Base-by-base conservation (phyloP, 208 protist species). In the Crithidia sp. region DNA sequence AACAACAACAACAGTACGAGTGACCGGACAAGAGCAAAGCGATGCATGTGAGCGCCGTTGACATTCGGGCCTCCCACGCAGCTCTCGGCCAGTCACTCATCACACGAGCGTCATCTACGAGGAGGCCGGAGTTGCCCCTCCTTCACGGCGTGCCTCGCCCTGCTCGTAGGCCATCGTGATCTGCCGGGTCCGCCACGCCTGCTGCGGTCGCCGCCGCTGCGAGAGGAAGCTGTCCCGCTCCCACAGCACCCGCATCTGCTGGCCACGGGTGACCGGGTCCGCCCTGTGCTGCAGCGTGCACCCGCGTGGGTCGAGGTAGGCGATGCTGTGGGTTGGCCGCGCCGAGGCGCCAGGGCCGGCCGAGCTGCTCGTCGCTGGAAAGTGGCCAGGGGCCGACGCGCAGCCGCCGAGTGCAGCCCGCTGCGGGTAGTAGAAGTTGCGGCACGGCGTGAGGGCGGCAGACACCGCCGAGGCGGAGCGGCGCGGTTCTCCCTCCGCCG, bases 161-260 rank as follows among this genome's bases (percentile, higher is more conserved):
- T 59, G 66, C 9, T 56, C 50, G 47, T 78, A 72, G 13, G 74
- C 28, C 74, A 78, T 78, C 13, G 74, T 78, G 52, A 74, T 75
- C 17, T 74, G 69, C 16, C 71, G 62, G 17, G 62, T 81, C 41
- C 71, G 65, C 67, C 71, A 74, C 63, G 65, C 55, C 50, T 74
- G 65, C 19, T 63, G 66, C 37, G 76, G 70, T 13, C 69, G 64
- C 40, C 74, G 57, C 5, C 82, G 79, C 67, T 91, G 82, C 19
- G 72, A 60, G 10, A 96, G 75, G 55, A 96, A 96, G 10, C 55
- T 65, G 55, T 96, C 91, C 13, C 77, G 71, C n/a, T 67, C 66
- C 89, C 91, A 96, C 28, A 93, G 56, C 43, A 82, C 64, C 3
- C 91, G 86, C 88, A 96, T 93, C 57, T 92, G 83, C 76, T 88